Base-by-base conservation (phyloP, 495 filamentous ascomycete genomes). In the Penicillium lividum region DNA sequence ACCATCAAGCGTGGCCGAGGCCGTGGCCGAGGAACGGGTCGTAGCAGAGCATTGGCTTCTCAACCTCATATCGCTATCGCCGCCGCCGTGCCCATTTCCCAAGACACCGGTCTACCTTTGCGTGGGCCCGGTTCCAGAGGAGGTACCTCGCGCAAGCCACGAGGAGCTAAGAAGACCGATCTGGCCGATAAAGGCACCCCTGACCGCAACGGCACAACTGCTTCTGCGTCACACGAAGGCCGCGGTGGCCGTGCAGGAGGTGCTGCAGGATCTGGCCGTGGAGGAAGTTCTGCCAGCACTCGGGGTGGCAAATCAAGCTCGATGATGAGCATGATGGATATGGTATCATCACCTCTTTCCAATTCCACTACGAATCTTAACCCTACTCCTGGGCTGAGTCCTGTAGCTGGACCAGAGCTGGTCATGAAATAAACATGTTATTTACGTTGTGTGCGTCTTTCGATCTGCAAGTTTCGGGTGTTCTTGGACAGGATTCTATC, bases 71-170 rank as follows among this genome's bases (percentile, higher is more conserved):
- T 75, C 18, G 63, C 76, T 15, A 70, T 76, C 47, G 69, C 72
- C 25, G 75, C 77, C 5, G 71, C 74, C 25, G 72, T 72, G 10
- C 66, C 73, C 36, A 77, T 75, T 8, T 79, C 72, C 28, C 77
- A 81, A 57, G 73, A 79, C 44, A 80, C 76, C 31, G 78, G 67
- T 63, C 70, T 73, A 48, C 79, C 69, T 54, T 76, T 90, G 34
- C 87, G 89, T 48, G 88, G 89, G 4, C 85, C 90, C 3, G 89
- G 90, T 2, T 89, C 89, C 13, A 80, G 91, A 29, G 92, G 92
- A 42, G 90, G 91, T n/a, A 88, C 86, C 4, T 83, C 86, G 29
- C 79, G 93, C 56, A 95, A 94, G 62, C 87, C 89, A 13, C 82
- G 93, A 11, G 84, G 89, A 54, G 89, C 87, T 31, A 97, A 96